A percentile compares a stretch with the other conserved stretches of the same genome.
These are phyloP conservation scores for Sporisorium exsertum DNA, from an alignment of 1,284 basidiomycete genomes.

Conservation along the genomic window DNA sequence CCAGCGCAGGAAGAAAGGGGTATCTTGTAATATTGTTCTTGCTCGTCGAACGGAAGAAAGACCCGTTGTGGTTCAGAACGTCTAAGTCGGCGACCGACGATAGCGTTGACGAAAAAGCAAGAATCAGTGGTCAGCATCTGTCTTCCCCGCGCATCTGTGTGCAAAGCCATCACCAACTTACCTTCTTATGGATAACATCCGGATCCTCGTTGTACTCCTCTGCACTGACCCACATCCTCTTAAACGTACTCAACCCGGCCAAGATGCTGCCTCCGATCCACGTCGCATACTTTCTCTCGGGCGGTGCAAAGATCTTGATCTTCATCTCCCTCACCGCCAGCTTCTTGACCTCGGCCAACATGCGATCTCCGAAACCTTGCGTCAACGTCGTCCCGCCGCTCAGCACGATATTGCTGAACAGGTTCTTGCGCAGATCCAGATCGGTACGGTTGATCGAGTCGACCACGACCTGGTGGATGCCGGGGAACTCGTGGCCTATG, in stretches of 20 bases:
- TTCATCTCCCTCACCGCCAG: slow-evolving; percentile 96
- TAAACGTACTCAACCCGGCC: slow-evolving; percentile 95
- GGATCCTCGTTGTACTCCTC: slow-evolving; percentile 99
- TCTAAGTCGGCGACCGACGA: slow-evolving; percentile 11
- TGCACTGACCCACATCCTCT: slow-evolving; percentile 86
- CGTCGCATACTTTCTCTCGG: slow-evolving; percentile 99
- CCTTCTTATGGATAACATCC: slow-evolving; percentile 87
- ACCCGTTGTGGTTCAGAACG: slow-evolving; percentile 10
- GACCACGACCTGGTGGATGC: slow-evolving; percentile 86
- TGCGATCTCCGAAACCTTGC: slow-evolving; percentile 84
- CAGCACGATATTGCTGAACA: slow-evolving; percentile 96
- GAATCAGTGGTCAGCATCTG: background rate
- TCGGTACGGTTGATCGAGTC: slow-evolving; percentile 73
- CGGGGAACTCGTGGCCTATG: slow-evolving; percentile 94
- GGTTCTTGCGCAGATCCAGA: slow-evolving; percentile 87
- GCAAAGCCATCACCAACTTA: too few relatives aligned
- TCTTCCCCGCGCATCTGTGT: background rate
- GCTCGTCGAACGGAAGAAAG: background rate
- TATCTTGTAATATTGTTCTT: slow-evolving; percentile 5
- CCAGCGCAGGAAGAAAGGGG: background rate
- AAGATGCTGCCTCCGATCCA: slow-evolving; percentile 92
- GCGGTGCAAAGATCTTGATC: slow-evolving; percentile 98
- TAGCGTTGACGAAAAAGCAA: background rate
- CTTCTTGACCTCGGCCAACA: slow-evolving; percentile 95
- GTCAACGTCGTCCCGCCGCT: slow-evolving; percentile 89